Evolutionary conservation across 1,284 basidiomycete genomes (phyloP).

Genomic region (Heliocybe sulcata): DNA sequence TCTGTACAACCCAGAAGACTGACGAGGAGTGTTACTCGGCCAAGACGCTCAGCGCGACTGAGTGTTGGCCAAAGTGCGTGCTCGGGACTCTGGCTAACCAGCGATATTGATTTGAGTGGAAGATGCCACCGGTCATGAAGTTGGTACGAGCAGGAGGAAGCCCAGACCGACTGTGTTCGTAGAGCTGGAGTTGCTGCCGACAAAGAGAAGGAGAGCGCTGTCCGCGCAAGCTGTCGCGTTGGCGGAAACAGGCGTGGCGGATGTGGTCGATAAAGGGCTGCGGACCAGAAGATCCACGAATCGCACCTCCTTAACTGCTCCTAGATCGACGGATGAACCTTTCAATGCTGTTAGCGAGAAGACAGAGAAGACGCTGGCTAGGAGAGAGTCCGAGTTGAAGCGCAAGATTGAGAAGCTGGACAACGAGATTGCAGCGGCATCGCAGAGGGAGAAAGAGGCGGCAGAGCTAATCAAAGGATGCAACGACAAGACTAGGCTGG

Average conservation of each 20-base stretch:
- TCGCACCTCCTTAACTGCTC: no score
- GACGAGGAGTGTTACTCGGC: neutral
- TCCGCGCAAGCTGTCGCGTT: neutral
- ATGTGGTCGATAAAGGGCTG: no score
- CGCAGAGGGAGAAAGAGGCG: constrained; percentile 9
- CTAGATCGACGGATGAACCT: no score
- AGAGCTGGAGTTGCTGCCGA: neutral
- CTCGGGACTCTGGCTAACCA: neutral
- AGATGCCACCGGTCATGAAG: neutral
- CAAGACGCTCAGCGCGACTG: neutral
- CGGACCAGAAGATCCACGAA: no score
- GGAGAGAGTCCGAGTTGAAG: constrained; percentile 1
- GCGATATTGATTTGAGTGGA: neutral
- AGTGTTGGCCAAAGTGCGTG: neutral
- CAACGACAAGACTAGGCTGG: neutral
- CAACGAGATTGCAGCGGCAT: neutral
- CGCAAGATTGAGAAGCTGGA: neutral
- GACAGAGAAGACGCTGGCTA: neutral
- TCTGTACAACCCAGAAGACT: neutral
- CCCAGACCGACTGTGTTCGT: neutral
- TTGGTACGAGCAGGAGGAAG: neutral
- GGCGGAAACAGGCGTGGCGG: no score
- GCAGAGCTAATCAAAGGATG: neutral
- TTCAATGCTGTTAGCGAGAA: neutral
- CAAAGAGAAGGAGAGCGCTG: no score